Base-by-base conservation (phyloP, 2,329 filamentous ascomycete species). In the Diaporthe humulicola region DNA sequence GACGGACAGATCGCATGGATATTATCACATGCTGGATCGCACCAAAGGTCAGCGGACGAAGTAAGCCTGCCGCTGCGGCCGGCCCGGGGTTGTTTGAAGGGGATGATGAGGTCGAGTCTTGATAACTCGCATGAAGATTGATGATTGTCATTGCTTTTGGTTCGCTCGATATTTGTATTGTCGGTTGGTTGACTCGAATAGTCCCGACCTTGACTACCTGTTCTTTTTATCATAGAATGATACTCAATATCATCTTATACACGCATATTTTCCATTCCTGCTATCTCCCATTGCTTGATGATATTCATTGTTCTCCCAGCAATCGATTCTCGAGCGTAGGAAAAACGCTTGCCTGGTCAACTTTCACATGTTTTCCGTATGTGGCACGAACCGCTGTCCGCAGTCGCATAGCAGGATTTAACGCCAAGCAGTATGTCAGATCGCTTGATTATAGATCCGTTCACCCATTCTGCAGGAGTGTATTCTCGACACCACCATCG, bases 51-150 rank as follows among this genome's bases (percentile, higher is more conserved):
- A 72, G 70, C 57, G 70, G 70, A 64, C 56, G 40, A 56, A 52
- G 70, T 42, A 54, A 72, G 33, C 70, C 70, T 72, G 70, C 70
- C 70, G 70, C 70, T 72, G 70, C 70, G 57, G 70, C 70, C 70
- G 70, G 70, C 70, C 70, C 70, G 70, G 70, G 70, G 70, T 50
- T 64, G 70, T 54, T 2, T 54, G 19, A 50, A 61, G 48, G 45
- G 57, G 40, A 56, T 28, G 57, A 45, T 54, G 45, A 42, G 42
- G 17, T 28, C 17, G 64, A 54, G 48, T 54, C 33, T 25, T 10
- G 9, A 1, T 12, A 6, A 54, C n/a, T 69, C 30, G 22, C 33
- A 50, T 25, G 33, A 52, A 52, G 45, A 33, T 40, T 50, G 48
- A 40, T 14, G 48, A 67, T 22, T 30, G 64, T 40, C 40, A 19